Evolutionary conservation across 108 stramenopile genomes (phyloP).

Genomic region (Skeletonema grethae): DNA sequence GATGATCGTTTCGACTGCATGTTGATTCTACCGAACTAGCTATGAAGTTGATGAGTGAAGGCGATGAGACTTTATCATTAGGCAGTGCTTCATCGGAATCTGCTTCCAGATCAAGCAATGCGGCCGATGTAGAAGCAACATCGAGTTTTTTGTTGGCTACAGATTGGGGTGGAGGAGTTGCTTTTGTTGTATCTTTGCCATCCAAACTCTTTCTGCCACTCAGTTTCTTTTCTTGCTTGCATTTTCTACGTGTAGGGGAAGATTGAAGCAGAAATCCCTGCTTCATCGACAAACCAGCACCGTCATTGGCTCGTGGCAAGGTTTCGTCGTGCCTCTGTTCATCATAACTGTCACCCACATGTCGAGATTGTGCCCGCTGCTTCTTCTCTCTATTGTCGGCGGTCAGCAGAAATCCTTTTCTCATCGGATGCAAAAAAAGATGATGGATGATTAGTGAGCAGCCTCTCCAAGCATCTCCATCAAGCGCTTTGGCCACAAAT

Average conservation of each 20-base stretch:
- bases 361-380: not conserved
- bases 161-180: not conserved
- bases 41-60: not conserved
- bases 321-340: not conserved
- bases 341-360: not conserved
- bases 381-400: not conserved
- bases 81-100: not conserved
- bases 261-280: not conserved
- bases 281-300: not conserved
- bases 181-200: not conserved
- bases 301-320: not conserved
- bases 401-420: not conserved
- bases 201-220: not conserved
- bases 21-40: not conserved
- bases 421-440: not conserved
- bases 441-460: no score
- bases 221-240: not conserved
- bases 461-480: no score
- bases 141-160: not conserved
- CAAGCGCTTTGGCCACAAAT: no score
- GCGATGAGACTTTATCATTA: not conserved
- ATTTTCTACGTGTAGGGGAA: not conserved
- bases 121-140: not conserved
- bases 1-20: not conserved
- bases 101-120: not conserved